Evolutionary conservation across 1,139 yeast species (phyloP), one percentile per base, ranked within the genome.

Genomic region (Lodderomyces metapsilosis): DNA sequence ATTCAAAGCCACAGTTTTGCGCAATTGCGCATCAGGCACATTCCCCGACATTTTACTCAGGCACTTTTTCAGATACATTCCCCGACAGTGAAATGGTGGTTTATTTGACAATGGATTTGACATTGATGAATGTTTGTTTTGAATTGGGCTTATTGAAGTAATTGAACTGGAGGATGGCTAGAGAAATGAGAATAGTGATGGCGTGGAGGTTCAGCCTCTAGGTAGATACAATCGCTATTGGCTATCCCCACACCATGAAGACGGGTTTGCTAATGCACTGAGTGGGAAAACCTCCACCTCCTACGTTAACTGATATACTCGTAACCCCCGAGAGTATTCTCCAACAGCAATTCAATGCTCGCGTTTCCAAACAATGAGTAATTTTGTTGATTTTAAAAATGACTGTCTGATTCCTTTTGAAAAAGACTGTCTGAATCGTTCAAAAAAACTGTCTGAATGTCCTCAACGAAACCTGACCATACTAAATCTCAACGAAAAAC

Each of bases 1-100:
- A 7, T 12, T 12, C 16, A 12, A 11, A 12, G 8, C 32, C 18
- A 28, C 32, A 28, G 12, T 15, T 28, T 4, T 7, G 12, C 18
- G n/a, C 5, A 28, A 28, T 28, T 28, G 32, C 32, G 32, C 32
- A 28, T 15, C 32, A 6, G 32, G 15, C 32, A 28, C 32, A 28
- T 28, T 28, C 18, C 18, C 17, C 32, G 32, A 28, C 32, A 28
- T 27, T 27, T 13, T 27, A n/a, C 9, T 5, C 31, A 13, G 31
- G 12, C 31, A 27, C 8, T 28, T 28, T 18, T 15, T 15, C 32
- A 15, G 32, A 28, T 18, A 28, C 17, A 28, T 28, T 28, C 32
- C 9, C 32, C 32, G 32, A 28, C 32, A 28, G 18, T 15, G n/a
- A 28, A 13, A 28, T 25, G 30, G 30, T 25, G 6, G 16, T 6